Conservation (phyloP, 2,329 filamentous ascomycete genomes). For the Colletotrichum sp. region DNA sequence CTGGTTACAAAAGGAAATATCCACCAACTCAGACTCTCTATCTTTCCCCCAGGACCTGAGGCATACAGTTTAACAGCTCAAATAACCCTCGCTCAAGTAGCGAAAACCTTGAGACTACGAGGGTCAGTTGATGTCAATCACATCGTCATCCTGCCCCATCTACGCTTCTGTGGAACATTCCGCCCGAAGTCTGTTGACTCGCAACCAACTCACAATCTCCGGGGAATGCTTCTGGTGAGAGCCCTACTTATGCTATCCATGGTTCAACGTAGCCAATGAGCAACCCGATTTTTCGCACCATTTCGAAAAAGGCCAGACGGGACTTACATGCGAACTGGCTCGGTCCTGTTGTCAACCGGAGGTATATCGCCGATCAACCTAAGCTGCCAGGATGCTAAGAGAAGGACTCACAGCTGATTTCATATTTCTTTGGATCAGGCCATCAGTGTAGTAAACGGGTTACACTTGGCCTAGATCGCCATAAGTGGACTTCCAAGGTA, state of each 20-base stretch:
- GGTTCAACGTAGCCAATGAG: background rate
- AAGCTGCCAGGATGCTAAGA: background rate
- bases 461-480: background rate
- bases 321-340: background rate
- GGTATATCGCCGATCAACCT: background rate
- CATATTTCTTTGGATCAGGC: background rate
- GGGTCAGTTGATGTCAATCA: background rate
- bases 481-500: background rate
- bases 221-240: background rate
- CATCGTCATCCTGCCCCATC: background rate
- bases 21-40: background rate
- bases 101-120: background rate
- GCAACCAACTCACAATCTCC: background rate
- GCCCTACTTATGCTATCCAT: background rate
- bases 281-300: background rate
- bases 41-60: background rate
- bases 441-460: background rate
- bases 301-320: background rate
- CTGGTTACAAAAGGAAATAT: background rate
- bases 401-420: background rate
- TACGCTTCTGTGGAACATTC: background rate
- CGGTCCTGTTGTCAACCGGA: background rate
- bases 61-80: background rate
- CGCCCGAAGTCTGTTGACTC: background rate
- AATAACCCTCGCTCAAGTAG: background rate